phyloP scores from a whole-genome alignment of 331 rosid species.

The Prunus yedoensis region DNA sequence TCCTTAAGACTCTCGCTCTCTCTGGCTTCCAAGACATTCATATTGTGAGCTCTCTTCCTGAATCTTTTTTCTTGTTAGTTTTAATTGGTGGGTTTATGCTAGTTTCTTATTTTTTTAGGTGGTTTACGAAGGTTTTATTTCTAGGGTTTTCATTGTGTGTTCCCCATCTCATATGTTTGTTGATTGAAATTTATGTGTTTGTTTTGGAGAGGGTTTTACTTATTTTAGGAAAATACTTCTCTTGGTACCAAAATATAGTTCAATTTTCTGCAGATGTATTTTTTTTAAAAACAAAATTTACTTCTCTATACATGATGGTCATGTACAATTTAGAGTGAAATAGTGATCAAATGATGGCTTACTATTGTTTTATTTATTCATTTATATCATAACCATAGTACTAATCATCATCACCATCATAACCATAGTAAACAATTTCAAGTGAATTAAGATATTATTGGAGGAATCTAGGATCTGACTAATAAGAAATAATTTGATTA shows the following conservation, averaged over 20 bases:
- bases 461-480: neutral
- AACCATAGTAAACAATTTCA: too few species aligned
- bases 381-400: too few species aligned
- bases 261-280: neutral
- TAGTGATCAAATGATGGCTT: neutral
- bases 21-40: slow-evolving; percentile 93
- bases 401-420: too few species aligned
- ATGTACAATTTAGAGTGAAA: neutral
- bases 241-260: neutral
- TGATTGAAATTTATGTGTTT: neutral
- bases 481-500: neutral
- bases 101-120: slow-evolving; percentile 20
- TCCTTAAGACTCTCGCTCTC: slow-evolving; percentile 92
- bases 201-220: neutral
- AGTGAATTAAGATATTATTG: neutral
- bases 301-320: neutral
- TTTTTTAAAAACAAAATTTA: neutral
- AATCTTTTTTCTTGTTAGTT: neutral
- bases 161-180: neutral
- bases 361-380: neutral
- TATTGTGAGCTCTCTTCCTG: slow-evolving; percentile 53
- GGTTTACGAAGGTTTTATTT: slow-evolving; percentile 14
- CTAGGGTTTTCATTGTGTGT: slow-evolving; percentile 21
- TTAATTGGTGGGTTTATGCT: slow-evolving; percentile 14
- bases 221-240: neutral